A percentile compares a stretch with the other conserved stretches of the same genome.
These are phyloP conservation scores for Fusarium pseudonygamai DNA, from an alignment of 2,329 filamentous ascomycete genomes.

Conservation along the genomic window DNA sequence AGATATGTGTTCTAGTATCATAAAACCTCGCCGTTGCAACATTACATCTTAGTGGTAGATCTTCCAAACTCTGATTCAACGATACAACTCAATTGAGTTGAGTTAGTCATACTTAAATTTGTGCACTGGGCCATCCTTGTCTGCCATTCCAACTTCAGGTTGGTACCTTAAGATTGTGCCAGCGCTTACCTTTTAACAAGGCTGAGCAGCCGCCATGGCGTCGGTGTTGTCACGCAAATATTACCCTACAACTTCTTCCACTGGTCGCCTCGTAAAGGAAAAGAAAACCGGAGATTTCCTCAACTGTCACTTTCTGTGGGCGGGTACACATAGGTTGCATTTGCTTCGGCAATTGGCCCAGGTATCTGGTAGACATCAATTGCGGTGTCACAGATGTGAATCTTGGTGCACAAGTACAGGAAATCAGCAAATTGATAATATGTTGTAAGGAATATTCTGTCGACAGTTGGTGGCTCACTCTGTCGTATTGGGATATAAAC, in stretches of 20 bases:
- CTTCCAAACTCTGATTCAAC: slow-evolving; percentile 3
- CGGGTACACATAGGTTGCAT: neutral
- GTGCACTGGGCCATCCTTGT: neutral
- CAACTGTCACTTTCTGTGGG: neutral
- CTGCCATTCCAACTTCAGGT: neutral
- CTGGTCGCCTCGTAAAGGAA: neutral
- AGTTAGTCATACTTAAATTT: neutral
- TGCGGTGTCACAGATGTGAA: neutral
- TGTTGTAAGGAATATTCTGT: neutral
- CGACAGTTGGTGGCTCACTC: neutral
- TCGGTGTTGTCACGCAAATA: slow-evolving; percentile 12
- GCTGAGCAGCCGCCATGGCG: slow-evolving; percentile 36
- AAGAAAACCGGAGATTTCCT: slow-evolving; percentile 13
- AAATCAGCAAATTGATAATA: neutral
- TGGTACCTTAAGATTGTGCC: neutral
- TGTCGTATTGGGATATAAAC: neutral
- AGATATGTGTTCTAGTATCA: neutral
- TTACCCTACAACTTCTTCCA: neutral
- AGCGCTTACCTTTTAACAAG: slow-evolving; percentile 22
- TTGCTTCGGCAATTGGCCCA: slow-evolving; percentile 3
- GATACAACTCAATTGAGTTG: neutral
- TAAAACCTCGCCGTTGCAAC: neutral
- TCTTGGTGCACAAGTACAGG: neutral
- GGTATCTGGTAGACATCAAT: neutral
- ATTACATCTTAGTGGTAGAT: neutral